Conservation (phyloP, 805 yeast species). For the Candida bentonensis region DNA sequence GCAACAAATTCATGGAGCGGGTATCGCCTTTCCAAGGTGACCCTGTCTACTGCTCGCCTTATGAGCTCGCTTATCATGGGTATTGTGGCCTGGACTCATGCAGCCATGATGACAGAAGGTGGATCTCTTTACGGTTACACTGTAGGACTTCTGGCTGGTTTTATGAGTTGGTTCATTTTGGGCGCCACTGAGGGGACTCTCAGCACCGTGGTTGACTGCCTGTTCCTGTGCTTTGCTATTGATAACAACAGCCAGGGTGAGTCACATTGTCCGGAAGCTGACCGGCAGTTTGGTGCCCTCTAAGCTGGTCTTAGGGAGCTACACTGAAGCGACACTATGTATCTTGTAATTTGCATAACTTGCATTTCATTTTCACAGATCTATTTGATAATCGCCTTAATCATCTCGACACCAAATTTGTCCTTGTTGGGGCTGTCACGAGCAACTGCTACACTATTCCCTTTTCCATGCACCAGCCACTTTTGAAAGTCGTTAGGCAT, state of each 20-base stretch:
- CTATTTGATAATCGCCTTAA: not conserved
- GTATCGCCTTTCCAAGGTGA: constrained; percentile 24
- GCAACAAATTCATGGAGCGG: constrained; percentile 17
- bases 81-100: constrained; percentile 26
- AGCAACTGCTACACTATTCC: constrained; percentile 13
- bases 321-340: too few species aligned
- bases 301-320: not conserved
- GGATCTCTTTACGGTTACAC: constrained; percentile 26
- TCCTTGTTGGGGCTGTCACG: constrained; percentile 11
- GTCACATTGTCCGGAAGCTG: constrained; percentile 1
- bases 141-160: constrained; percentile 25
- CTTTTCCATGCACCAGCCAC: constrained; percentile 15
- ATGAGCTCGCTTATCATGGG: constrained; percentile 24
- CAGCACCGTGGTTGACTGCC: constrained; percentile 23
- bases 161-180: constrained; percentile 28
- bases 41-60: constrained; percentile 23
- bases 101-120: constrained; percentile 20
- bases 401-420: constrained; percentile 5
- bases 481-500: constrained; percentile 13
- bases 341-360: not conserved
- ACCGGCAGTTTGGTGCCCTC: not conserved
- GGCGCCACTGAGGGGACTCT: constrained; percentile 30
- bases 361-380: not conserved
- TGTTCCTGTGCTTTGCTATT: constrained; percentile 23
- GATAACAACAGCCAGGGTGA: constrained; percentile 12